Percentiles rank a stretch among this genome's conserved stretches.
Evolutionary conservation across 2,329 filamentous ascomycete genomes (phyloP).

Genomic region (Thielaviopsis ethacetica): DNA sequence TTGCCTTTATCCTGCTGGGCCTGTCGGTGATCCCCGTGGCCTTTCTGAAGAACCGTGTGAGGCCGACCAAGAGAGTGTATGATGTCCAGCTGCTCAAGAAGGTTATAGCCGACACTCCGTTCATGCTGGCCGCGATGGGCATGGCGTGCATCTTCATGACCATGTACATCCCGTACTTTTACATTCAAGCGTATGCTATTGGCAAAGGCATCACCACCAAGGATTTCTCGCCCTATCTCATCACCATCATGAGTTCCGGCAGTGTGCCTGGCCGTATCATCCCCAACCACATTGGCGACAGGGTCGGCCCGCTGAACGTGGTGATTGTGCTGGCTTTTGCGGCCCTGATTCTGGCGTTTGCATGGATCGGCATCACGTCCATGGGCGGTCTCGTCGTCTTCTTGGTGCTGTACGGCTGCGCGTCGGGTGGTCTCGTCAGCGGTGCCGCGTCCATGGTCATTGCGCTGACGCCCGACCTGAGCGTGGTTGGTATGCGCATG

Average conservation of each 20-base stretch:
- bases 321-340: constrained; percentile 26
- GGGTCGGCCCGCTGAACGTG: constrained; percentile 26
- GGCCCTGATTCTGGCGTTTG: constrained; percentile 29
- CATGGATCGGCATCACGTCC: constrained; percentile 24
- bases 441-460: constrained; percentile 27
- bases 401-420: constrained; percentile 29
- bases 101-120: constrained; percentile 21
- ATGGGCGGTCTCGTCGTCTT: constrained; percentile 25
- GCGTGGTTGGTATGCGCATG: constrained; percentile 25
- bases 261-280: constrained; percentile 29
- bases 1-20: constrained; percentile 27
- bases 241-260: constrained; percentile 28
- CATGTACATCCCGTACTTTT: constrained; percentile 33
- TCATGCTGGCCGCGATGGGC: constrained; percentile 21
- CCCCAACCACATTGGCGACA: constrained; percentile 28
- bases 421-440: constrained; percentile 27
- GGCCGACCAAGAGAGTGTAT: constrained; percentile 13
- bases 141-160: constrained; percentile 26
- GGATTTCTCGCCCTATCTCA: constrained; percentile 24
- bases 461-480: constrained; percentile 24
- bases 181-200: constrained; percentile 26
- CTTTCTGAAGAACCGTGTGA: constrained; percentile 24
- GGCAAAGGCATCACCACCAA: constrained; percentile 22
- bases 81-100: constrained; percentile 14
- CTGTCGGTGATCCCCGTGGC: constrained; percentile 22